Conservation (phyloP, 441 rosid species). For the Gossypium schwendimanii region DNA sequence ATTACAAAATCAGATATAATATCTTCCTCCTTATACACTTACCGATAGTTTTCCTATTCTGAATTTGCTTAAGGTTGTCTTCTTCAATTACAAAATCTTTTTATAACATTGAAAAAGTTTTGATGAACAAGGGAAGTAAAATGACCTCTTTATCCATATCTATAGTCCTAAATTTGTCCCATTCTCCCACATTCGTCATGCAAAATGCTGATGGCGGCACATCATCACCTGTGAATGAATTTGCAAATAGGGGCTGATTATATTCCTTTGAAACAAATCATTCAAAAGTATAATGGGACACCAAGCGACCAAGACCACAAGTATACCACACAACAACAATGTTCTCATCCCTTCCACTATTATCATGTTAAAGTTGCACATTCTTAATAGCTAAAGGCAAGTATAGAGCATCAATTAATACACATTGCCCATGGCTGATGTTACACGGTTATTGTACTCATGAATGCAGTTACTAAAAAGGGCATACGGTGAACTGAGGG, state of each 20-base stretch:
- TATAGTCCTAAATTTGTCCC: constrained; percentile 82
- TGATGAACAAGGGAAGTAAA: constrained; percentile 15
- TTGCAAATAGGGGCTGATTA: constrained; percentile 9
- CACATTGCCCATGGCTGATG: not conserved
- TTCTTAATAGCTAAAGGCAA: not conserved
- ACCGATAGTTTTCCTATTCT: not conserved
- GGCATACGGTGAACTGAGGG: not conserved
- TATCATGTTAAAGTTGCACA: not conserved
- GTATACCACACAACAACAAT: not conserved
- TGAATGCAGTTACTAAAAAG: not conserved
- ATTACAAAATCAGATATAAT: not conserved
- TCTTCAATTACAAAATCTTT: not conserved
- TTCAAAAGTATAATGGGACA: not conserved
- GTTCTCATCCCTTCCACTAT: not conserved
- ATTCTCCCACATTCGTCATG: constrained; percentile 62
- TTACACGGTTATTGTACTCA: not conserved
- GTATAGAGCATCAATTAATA: not conserved
- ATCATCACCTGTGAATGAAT: constrained; percentile 57
- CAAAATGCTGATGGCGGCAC: constrained; percentile 78
- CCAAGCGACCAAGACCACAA: not conserved
- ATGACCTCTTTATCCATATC: constrained; percentile 93
- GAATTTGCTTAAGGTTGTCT: not conserved
- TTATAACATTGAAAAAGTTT: constrained; percentile 8
- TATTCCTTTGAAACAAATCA: not conserved
- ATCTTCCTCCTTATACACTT: not conserved